Base-by-base conservation (phyloP, 1,284 basidiomycete species). In the Caloboletus firmus region DNA sequence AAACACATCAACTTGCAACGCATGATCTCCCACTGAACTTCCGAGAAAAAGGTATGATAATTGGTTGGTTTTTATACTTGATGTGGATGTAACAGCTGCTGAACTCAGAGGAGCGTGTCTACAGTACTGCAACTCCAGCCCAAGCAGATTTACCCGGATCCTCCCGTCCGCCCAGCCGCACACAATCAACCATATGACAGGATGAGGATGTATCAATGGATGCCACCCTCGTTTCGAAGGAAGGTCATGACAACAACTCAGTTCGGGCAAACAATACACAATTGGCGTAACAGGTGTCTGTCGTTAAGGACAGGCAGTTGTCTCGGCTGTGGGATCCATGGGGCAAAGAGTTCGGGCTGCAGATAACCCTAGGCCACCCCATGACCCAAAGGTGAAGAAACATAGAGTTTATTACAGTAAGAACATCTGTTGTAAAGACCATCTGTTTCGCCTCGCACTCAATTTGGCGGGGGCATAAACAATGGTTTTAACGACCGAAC, bases 401-500 rank as follows among this genome's bases (percentile, higher is more conserved):
- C 48, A 7, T 44, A 44, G 18, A 57, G 34, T 35, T 30, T 30
- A 26, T 37, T 51, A 31, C n/a, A 24, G 10, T 5, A 2, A 22
- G n/a, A 22, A 5, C 7, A 26, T 15, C n/a, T 22, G 17, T 46
- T 17, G 4, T 15, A 24, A 17, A 17, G 34, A 39, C 18, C 3
- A n/a, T 18, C 34, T 22, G 8, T 32, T 8, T 20, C 22, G 2
- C 36, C 45, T 17, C 36, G 9, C 22, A 17, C 26, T 63, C 49
- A 68, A 39, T 40, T 61, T 32, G 60, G 17, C 17, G 67, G 65
- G n/a, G 66, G 58, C 45, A 52, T 51, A 36, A 71, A 62, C 28
- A 68, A 35, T 4, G 69, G 66, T 49, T 71, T 71, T 59, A 80
- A 53, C 13, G 70, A 69, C 32, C 68, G 65, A 12, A 78, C 66